A percentile compares a stretch with the other conserved stretches of the same genome.
These are phyloP conservation scores for Fraxinus angustifolia DNA, from an alignment of 305 asterid genomes.

Conservation along the genomic window DNA sequence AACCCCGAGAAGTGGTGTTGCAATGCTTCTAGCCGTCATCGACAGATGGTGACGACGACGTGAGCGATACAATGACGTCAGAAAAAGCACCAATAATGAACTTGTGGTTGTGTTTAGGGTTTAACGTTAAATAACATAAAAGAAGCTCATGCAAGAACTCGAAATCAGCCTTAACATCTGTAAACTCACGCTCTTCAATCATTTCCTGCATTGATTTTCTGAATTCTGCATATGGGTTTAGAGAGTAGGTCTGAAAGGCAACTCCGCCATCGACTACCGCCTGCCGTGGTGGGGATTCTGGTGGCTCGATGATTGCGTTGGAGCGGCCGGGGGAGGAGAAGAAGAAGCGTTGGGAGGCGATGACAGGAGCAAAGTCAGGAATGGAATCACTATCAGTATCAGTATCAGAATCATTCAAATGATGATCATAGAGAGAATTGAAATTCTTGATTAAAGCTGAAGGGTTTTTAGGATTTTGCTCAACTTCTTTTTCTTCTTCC, in stretches of 20 bases:
- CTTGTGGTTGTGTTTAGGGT: slow-evolving; percentile 64
- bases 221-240: slow-evolving; percentile 66
- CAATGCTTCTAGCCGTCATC: too few relatives aligned
- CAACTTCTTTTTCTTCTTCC: slow-evolving; percentile 12
- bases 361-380: slow-evolving; percentile 57
- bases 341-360: slow-evolving; percentile 77
- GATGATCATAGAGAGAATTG: slow-evolving; percentile 40
- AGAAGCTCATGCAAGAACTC: slow-evolving; percentile 65
- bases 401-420: slow-evolving; percentile 22
- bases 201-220: slow-evolving; percentile 67
- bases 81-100: slow-evolving; percentile 63
- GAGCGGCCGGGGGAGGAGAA: slow-evolving; percentile 68
- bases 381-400: slow-evolving; percentile 29
- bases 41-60: slow-evolving; percentile 19
- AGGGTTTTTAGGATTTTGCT: not conserved
- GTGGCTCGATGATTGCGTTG: slow-evolving; percentile 54
- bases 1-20: not conserved
- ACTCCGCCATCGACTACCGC: slow-evolving; percentile 46
- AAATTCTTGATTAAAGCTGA: slow-evolving; percentile 38
- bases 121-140: slow-evolving; percentile 52
- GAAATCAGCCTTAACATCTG: slow-evolving; percentile 40
- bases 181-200: slow-evolving; percentile 54
- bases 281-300: slow-evolving; percentile 12
- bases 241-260: slow-evolving; percentile 57
- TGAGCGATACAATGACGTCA: slow-evolving; percentile 55